Evolutionary conservation across 2,329 filamentous ascomycete species (phyloP).

Genomic region (Orbilia oligospora): DNA sequence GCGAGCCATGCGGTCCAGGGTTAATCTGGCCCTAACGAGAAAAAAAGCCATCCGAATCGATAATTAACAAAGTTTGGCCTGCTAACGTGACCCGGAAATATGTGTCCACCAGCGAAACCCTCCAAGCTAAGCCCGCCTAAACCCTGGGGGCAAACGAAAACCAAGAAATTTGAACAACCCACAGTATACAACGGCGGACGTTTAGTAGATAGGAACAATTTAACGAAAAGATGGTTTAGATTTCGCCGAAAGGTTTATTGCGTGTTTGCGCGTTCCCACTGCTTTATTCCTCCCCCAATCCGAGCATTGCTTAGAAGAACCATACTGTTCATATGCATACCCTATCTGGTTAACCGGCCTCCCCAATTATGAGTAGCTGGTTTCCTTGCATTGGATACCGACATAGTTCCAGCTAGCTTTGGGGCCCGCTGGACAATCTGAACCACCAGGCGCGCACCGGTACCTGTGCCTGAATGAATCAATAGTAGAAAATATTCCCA

Average conservation of each 20-base stretch:
- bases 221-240: constrained; percentile 50
- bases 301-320: constrained; percentile 29
- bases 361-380: constrained; percentile 6
- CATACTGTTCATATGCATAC: constrained; percentile 8
- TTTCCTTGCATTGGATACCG: not conserved
- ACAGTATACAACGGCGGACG: constrained; percentile 17
- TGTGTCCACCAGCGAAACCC: constrained; percentile 39
- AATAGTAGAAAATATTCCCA: constrained; percentile 3
- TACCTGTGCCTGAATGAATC: constrained; percentile 40
- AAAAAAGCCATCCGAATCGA: constrained; percentile 34
- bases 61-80: constrained; percentile 34
- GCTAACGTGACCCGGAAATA: constrained; percentile 61
- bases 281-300: constrained; percentile 60
- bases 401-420: constrained; percentile 44
- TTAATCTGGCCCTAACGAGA: constrained; percentile 21
- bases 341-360: constrained; percentile 9
- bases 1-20: constrained; percentile 36
- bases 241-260: constrained; percentile 53
- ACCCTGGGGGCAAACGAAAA: constrained; percentile 29
- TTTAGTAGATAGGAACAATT: constrained; percentile 58
- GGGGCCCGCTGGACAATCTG: constrained; percentile 27
- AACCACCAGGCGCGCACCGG: constrained; percentile 42
- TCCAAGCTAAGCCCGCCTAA: constrained; percentile 12
- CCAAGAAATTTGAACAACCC: constrained; percentile 7
- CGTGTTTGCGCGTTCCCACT: constrained; percentile 10